These are phyloP conservation scores for Gnomoniopsis smithogilvyi DNA, from an alignment of 2,329 filamentous ascomycete genomes.

Conservation along the genomic window DNA sequence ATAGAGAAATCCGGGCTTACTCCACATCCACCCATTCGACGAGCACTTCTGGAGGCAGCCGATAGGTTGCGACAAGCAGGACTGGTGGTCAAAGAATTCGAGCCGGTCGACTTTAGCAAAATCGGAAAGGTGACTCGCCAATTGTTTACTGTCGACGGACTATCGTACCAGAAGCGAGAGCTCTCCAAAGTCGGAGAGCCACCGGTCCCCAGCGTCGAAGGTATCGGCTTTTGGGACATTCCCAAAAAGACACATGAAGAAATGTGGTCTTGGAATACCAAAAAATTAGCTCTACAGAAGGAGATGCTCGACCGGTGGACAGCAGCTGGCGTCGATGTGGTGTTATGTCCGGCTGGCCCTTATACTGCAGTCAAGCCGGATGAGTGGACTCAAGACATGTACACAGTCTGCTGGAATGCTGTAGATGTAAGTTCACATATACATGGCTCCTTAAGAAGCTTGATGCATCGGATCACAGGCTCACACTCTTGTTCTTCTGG, in stretches of 20 bases:
- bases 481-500: background rate
- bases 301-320: constrained; percentile 33
- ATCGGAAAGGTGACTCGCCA: constrained; percentile 29
- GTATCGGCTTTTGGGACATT: constrained; percentile 31
- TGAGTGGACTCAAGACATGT: constrained; percentile 31
- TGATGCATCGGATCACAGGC: background rate
- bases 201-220: constrained; percentile 28
- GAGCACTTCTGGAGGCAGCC: constrained; percentile 23
- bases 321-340: constrained; percentile 28
- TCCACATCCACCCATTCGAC: constrained; percentile 25
- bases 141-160: constrained; percentile 32
- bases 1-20: constrained; percentile 26
- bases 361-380: constrained; percentile 29
- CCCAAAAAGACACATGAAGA: constrained; percentile 30
- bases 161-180: constrained; percentile 31
- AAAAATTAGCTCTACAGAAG: constrained; percentile 29
- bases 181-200: constrained; percentile 29
- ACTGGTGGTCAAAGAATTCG: constrained; percentile 28
- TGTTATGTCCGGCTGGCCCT: constrained; percentile 27
- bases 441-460: background rate
- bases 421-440: constrained; percentile 25
- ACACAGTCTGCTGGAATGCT: constrained; percentile 33
- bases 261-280: constrained; percentile 31
- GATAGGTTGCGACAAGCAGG: constrained; percentile 25
- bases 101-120: constrained; percentile 28